A percentile compares a stretch with the other conserved stretches of the same genome.
phyloP scores from a whole-genome alignment of 2,329 filamentous ascomycete genomes.

The Claviceps monticola region DNA sequence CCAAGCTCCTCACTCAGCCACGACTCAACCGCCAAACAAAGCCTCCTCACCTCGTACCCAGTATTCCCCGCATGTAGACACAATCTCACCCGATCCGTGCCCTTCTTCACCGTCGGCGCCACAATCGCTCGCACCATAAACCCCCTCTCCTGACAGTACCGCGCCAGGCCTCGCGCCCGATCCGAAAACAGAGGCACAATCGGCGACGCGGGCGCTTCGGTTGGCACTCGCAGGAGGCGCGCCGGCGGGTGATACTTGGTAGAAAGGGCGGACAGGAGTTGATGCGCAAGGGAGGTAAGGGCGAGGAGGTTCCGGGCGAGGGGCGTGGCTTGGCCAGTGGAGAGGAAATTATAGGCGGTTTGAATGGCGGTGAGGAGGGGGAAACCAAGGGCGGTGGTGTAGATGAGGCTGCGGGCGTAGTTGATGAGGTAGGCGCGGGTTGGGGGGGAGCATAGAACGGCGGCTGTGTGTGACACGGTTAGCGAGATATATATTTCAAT shows the following conservation, averaged over 20 bases:
- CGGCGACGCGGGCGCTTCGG: constrained; percentile 35
- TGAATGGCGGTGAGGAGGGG: constrained; percentile 45
- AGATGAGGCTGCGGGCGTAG: constrained; percentile 62
- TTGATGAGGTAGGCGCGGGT: constrained; percentile 56
- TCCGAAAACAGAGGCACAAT: constrained; percentile 51
- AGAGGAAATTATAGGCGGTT: constrained; percentile 43
- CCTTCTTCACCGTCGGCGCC: constrained; percentile 50
- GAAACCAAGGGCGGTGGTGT: constrained; percentile 55
- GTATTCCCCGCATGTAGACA: constrained; percentile 58
- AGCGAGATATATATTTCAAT: no score
- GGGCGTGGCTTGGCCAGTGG: constrained; percentile 30
- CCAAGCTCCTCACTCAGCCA: constrained; percentile 26
- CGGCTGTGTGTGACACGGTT: constrained; percentile 15
- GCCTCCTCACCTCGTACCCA: constrained; percentile 36
- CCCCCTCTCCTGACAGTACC: constrained; percentile 42
- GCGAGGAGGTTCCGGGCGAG: constrained; percentile 18
- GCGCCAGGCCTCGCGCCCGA: constrained; percentile 43
- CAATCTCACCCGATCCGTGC: constrained; percentile 49
- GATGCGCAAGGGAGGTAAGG: constrained; percentile 26
- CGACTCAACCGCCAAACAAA: constrained; percentile 32
- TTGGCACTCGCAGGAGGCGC: constrained; percentile 22
- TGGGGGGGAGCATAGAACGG: constrained; percentile 46
- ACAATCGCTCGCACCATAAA: constrained; percentile 53
- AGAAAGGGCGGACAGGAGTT: constrained; percentile 28
- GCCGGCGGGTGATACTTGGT: constrained; percentile 5